Evolutionary conservation across 2,329 filamentous ascomycete genomes (phyloP), one percentile per base, ranked within the genome.

Genomic region (Penicillium sp.): DNA sequence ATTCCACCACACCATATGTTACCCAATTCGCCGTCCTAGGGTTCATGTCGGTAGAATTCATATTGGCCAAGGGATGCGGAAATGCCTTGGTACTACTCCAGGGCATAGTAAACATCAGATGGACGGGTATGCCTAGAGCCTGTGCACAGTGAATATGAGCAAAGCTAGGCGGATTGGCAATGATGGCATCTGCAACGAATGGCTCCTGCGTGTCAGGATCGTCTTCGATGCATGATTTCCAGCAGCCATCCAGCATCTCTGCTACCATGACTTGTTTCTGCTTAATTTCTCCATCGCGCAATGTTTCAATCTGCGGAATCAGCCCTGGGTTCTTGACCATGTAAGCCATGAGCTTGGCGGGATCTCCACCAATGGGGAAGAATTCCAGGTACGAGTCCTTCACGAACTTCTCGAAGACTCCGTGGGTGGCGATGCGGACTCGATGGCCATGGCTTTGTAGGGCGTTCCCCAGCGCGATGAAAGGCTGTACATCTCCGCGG

Each of bases 401-500:
- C 13, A 83, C 78, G 37, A 82, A 81, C 2, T 75, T 66, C 45
- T 76, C 72, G 57, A 83, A 83, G 3, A 73, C 71, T 7, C 71
- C 58, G 57, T 83, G 81, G 0, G 81, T 83, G 24, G 79, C 80
- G 9, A 83, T 66, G 2, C 81, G 75, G 2, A 83, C 77, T 8
- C 80, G 74, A 57, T 83, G 80, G 2, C 76, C 75, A 46, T 77
- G 70, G 2, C 69, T 66, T 54, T 78, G 72, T 0, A 83, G 60
- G 10, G 75, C 72, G 31, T 72, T 75, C 0, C 78, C 81, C 1
- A 84, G 68, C 0, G 80, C 78, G 44, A 84, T 68, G 46, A 84
- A 83, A 0, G 81, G 81, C 50, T 84, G 81, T 0, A 81, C 77
- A 59, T 81, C 79, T 7, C 79, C 79, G 7, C 7, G 80, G 74